Conservation (phyloP, 805 yeast species). For the Hanseniaspora pseudoguilliermondii region DNA sequence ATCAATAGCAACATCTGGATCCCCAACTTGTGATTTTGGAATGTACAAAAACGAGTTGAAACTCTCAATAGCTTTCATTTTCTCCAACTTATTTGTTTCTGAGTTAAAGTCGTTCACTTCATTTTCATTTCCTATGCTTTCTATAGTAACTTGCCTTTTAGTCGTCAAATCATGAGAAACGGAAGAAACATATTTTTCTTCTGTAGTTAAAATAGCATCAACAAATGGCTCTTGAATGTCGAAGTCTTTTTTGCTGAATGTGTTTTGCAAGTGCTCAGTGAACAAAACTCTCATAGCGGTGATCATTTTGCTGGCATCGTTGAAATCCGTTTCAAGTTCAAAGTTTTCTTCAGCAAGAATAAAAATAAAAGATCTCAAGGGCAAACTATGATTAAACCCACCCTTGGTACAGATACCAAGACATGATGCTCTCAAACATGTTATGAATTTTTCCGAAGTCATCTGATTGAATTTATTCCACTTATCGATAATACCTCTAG, state of each 20-base stretch:
- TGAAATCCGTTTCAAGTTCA: constrained; percentile 14
- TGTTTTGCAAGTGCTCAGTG: constrained; percentile 4
- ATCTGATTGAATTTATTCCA: constrained; percentile 3
- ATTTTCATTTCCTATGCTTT: constrained; percentile 55
- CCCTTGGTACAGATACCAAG: constrained; percentile 9
- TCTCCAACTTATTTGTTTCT: constrained; percentile 32
- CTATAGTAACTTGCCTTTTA: constrained; percentile 61
- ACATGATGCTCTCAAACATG: constrained; percentile 2
- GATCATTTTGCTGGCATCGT: constrained; percentile 10
- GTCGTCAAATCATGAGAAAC: constrained; percentile 77
- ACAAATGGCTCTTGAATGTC: constrained; percentile 77
- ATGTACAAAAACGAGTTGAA: constrained; percentile 5
- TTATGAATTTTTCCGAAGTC: constrained; percentile 2
- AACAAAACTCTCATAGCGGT: constrained; percentile 1
- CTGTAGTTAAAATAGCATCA: constrained; percentile 55
- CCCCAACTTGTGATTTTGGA: constrained; percentile 1
- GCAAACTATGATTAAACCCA: constrained; percentile 25
- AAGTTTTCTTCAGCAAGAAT: constrained; percentile 26
- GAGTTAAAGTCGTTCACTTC: constrained; percentile 13
- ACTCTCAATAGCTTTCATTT: constrained; percentile 49
- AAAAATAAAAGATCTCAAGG: constrained; percentile 50
- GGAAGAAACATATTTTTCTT: constrained; percentile 62
- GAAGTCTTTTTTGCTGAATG: constrained; percentile 23
- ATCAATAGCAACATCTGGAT: background rate
- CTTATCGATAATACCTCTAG: background rate